These are phyloP conservation scores for Trichosporon sp. DNA, from an alignment of 1,284 basidiomycete species.

Conservation along the genomic window DNA sequence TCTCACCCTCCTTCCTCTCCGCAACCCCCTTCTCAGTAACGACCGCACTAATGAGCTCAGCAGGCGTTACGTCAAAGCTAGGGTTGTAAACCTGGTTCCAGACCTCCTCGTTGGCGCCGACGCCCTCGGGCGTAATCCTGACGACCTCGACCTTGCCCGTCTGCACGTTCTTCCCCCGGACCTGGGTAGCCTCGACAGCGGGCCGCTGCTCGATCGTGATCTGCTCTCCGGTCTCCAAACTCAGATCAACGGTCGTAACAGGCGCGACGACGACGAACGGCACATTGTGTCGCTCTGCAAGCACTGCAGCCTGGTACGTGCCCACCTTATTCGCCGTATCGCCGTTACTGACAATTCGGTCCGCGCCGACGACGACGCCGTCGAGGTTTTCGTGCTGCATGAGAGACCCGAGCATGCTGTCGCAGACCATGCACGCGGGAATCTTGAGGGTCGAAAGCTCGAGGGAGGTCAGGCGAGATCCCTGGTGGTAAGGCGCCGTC, in stretches of 20 bases:
- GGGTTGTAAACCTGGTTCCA: slow-evolving; percentile 71
- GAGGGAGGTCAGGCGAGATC: slow-evolving; percentile 65
- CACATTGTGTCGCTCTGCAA: slow-evolving; percentile 74
- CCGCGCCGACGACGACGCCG: slow-evolving; percentile 78
- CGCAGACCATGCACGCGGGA: slow-evolving; percentile 83
- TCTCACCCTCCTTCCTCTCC: slow-evolving; percentile 48
- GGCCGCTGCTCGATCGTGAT: slow-evolving; percentile 90
- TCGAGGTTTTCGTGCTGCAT: slow-evolving; percentile 81
- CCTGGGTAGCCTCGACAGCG: slow-evolving; percentile 74
- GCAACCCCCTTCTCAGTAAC: slow-evolving; percentile 86
- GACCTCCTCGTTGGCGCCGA: slow-evolving; percentile 37
- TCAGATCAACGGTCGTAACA: slow-evolving; percentile 78
- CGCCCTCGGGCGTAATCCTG: slow-evolving; percentile 46
- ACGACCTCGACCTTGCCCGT: slow-evolving; percentile 43
- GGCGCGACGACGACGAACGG: slow-evolving; percentile 88
- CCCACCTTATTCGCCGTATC: slow-evolving; percentile 95
- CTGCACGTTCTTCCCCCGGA: slow-evolving; percentile 58
- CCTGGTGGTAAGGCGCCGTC: slow-evolving; percentile 86
- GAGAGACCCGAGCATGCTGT: slow-evolving; percentile 87
- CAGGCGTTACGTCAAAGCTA: slow-evolving; percentile 88
- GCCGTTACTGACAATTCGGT: slow-evolving; percentile 79
- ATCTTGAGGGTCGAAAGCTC: slow-evolving; percentile 76
- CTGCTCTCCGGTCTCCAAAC: slow-evolving; percentile 66
- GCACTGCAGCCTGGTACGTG: slow-evolving; percentile 82
- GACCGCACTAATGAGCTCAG: slow-evolving; percentile 60